Evolutionary conservation across 345 rosid species (phyloP), one percentile per base, ranked within the genome.

Genomic region (Citrus mangshanensis): DNA sequence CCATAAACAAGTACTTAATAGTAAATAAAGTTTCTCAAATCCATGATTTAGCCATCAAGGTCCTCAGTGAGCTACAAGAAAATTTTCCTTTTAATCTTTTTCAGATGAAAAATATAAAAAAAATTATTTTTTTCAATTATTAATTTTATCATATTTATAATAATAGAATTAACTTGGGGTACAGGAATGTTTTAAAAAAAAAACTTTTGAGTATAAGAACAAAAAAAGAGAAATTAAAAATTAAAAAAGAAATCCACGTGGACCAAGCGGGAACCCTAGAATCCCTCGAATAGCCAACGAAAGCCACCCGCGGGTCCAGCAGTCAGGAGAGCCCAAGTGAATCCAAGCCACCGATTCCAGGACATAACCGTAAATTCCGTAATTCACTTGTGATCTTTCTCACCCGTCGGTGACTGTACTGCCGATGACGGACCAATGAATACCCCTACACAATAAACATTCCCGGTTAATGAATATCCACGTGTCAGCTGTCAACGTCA

Each of bases 181-280:
- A 3, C 18, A 46, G 3, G 51, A 46, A 46, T 3, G 51, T 46
- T 46, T 13, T 0, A 3, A 46, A 46, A 46, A 46, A 46, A 10
- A 10, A 12, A 40, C 2, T 49, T 6, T 37, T 18, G 51, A n/a
- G 1, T 22, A 22, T 0, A 67, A 22, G 9, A 22, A 38, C 1
- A 67, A 21, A 67, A 22, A 8, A 35, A 3, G 4, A 16, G 7
- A 34, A 34, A 37, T 35, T 4, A 1, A 9, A 27, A 62, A 62
- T 22, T 22, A 3, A 9, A 37, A 67, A 37, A 3, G 22, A 38
- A 22, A 27, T 72, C 65, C 10, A 34, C 32, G 21, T 72, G 5
- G 65, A 56, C 61, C 22, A 34, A 32, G 64, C 25, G 24, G 21
- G 40, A 38, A 74, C 77, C 78, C 71, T 75, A 75, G 22, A 27